A percentile compares a stretch with the other conserved stretches of the same genome.
Evolutionary conservation across 2,329 filamentous ascomycete species (phyloP).

Genomic region (Mycogone perniciosa): DNA sequence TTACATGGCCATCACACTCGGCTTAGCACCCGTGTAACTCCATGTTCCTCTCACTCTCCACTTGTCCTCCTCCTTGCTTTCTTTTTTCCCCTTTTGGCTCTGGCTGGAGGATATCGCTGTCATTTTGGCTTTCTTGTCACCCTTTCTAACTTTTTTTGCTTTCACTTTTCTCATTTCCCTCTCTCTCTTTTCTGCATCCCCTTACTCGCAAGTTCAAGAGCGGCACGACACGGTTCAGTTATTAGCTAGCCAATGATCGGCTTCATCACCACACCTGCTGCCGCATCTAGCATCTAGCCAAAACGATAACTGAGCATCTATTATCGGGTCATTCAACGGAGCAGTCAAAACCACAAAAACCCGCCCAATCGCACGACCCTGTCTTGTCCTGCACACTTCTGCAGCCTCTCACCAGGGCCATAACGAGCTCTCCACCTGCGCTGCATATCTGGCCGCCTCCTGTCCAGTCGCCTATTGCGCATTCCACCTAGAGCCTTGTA

Average conservation of each 20-base stretch:
- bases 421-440: conserved; percentile 5
- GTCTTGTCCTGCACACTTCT: conserved; percentile 10
- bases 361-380: background rate
- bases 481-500: background rate
- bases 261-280: no score
- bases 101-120: background rate
- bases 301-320: no score
- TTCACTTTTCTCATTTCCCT: background rate
- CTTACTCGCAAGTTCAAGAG: background rate
- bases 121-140: background rate
- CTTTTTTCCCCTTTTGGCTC: conserved; percentile 7
- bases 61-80: conserved; percentile 7
- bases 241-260: no score
- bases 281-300: no score
- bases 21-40: conserved; percentile 3
- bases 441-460: background rate
- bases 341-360: no score
- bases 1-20: background rate
- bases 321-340: no score
- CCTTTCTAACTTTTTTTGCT: conserved; percentile 2
- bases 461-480: conserved; percentile 3
- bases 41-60: conserved; percentile 4
- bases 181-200: background rate
- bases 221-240: no score
- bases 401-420: conserved; percentile 10